Conservation (phyloP, 768 basidiomycete species). For the Tephrocybe rancida region DNA sequence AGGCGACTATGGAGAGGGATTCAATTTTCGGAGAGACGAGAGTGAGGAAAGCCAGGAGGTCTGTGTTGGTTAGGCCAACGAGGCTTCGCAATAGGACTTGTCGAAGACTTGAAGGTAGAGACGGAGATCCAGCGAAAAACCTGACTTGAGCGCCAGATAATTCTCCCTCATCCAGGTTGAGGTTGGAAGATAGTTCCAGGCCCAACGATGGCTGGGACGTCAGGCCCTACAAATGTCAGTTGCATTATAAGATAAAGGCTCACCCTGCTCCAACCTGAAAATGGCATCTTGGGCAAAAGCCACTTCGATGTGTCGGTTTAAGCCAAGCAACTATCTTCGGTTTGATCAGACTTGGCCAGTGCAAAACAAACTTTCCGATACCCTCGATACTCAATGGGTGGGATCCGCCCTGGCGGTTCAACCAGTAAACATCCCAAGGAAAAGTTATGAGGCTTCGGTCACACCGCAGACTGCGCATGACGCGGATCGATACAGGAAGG, state of each 20-base stretch:
- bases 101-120: neutral
- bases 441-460: neutral
- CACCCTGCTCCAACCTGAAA: neutral
- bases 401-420: neutral
- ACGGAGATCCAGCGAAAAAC: neutral
- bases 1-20: neutral
- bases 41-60: neutral
- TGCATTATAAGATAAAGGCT: neutral
- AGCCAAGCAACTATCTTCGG: neutral
- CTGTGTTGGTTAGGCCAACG: neutral
- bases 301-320: neutral
- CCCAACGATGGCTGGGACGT: neutral
- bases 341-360: neutral
- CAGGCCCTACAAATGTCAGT: neutral
- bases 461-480: neutral
- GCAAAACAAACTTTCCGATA: neutral
- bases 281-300: neutral
- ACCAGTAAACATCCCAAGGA: neutral
- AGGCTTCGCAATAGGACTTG: neutral
- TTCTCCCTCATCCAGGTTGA: neutral
- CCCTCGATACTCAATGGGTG: neutral
- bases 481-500: neutral
- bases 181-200: neutral
- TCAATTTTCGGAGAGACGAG: neutral
- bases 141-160: neutral